These are phyloP conservation scores for Vigna trinervia DNA, from an alignment of 306 rosid genomes.

Conservation along the genomic window DNA sequence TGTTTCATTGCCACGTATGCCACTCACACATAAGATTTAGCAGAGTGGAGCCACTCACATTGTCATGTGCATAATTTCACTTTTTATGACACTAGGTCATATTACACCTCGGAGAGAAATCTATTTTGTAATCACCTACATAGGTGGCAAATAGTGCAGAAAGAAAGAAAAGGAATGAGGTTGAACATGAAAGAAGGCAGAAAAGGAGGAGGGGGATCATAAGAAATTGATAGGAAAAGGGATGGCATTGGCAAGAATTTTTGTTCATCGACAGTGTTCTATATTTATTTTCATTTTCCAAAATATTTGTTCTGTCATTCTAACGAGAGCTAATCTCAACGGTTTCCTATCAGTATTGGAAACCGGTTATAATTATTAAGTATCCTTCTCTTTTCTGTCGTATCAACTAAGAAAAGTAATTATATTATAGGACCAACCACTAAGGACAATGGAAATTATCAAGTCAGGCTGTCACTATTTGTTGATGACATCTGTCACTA, in stretches of 20 bases:
- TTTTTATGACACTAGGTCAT: not conserved
- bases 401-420: conserved; percentile 13
- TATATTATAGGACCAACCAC: not conserved
- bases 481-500: conserved; percentile 49
- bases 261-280: not conserved
- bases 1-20: too few species aligned
- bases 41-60: too few species aligned
- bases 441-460: conserved; percentile 8
- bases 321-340: not conserved
- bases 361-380: not conserved
- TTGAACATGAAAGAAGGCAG: too few species aligned
- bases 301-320: not conserved
- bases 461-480: conserved; percentile 13
- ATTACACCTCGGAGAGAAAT: not conserved
- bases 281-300: not conserved
- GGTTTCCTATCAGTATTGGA: not conserved
- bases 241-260: not conserved
- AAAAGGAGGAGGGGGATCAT: not conserved
- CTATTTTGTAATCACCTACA: not conserved
- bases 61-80: too few species aligned
- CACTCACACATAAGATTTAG: too few species aligned
- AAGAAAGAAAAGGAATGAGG: not conserved
- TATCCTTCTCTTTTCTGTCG: not conserved
- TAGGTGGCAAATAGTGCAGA: not conserved
- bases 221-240: not conserved